Percentiles rank a stretch among this genome's conserved stretches.
Evolutionary conservation across 225 moss, liverwort and hornwort genomes (phyloP).

Genomic region (Straminergon stramineum): DNA sequence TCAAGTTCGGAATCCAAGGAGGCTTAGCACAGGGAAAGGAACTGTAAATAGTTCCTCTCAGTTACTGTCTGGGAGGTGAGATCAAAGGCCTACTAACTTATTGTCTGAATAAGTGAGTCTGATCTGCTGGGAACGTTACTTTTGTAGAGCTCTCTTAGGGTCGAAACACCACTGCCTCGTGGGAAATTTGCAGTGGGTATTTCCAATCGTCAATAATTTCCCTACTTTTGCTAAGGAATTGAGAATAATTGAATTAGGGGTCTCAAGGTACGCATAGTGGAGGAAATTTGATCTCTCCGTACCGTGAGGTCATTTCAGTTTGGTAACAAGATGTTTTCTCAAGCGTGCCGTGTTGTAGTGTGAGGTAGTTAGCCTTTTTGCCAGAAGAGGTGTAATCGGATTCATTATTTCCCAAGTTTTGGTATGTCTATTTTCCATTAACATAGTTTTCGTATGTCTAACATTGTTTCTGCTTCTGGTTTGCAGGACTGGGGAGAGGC

Average conservation of each 20-base stretch:
- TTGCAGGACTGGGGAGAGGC: constrained; percentile 53
- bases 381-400: neutral
- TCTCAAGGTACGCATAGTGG: neutral
- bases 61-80: constrained; percentile 42
- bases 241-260: neutral
- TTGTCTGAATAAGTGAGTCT: neutral
- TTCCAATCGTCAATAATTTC: neutral
- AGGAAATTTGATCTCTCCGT: neutral
- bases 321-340: neutral
- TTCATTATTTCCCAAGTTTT: neutral
- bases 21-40: constrained; percentile 72
- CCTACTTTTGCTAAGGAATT: neutral
- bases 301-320: neutral
- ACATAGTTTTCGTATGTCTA: neutral
- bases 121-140: neutral
- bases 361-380: neutral
- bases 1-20: constrained; percentile 76
- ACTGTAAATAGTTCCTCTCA: constrained; percentile 82
- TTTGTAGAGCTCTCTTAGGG: neutral
- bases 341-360: neutral
- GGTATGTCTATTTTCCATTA: neutral
- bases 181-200: neutral
- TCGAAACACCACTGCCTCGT: neutral
- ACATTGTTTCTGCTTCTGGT: neutral
- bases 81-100: neutral